Base-by-base conservation (phyloP, 2,329 filamentous ascomycete species). In the Epichloe festucae region DNA sequence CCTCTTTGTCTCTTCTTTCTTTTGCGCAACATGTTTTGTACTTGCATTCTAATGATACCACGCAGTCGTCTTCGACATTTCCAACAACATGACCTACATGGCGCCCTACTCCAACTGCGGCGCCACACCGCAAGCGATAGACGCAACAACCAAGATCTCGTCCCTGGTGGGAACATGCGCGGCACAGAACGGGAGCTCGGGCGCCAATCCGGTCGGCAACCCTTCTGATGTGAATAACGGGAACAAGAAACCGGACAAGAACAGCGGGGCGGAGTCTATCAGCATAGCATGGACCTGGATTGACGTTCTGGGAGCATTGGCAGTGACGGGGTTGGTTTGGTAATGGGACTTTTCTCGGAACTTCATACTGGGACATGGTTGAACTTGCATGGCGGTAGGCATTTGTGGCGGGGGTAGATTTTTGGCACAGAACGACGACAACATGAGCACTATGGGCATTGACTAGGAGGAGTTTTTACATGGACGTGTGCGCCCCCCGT, bases 51-150 rank as follows among this genome's bases (percentile, higher is more conserved):
- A 31, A 31, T 31, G 10, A 4, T 31, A 3, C 15, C 5, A 27
- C 11, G 4, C 40, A 72, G 73, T 69, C 48, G 73, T 78, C 49
- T 77, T 78, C 49, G 76, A 79, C 56, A 70, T 76, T 52, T 71
- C 74, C 43, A 67, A 68, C 52, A 63, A 75, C 57, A 65, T 64
- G 21, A 66, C 76, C 34, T 75, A 74, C 65, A 63, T 79, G 54
- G 70, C 74, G 2, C 74, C 73, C 52, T 77, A 77, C 53, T 56
- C 61, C 35, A 76, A 77, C 65, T 78, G 75, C 60, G 74, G 73
- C 54, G 50, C 59, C 12, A 50, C 52, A 7, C 47, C 60, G 43
- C 31, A 55, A 15, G 44, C 55, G 19, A 62, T 62, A 48, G 52
- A 51, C 12, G 17, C 44, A 0, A 48, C 52, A 4, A 54, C 55